Evolutionary conservation across 208 protist species (phyloP), one percentile per base, ranked within the genome.

Genomic region (Acanthamoeba culbertsoni): DNA sequence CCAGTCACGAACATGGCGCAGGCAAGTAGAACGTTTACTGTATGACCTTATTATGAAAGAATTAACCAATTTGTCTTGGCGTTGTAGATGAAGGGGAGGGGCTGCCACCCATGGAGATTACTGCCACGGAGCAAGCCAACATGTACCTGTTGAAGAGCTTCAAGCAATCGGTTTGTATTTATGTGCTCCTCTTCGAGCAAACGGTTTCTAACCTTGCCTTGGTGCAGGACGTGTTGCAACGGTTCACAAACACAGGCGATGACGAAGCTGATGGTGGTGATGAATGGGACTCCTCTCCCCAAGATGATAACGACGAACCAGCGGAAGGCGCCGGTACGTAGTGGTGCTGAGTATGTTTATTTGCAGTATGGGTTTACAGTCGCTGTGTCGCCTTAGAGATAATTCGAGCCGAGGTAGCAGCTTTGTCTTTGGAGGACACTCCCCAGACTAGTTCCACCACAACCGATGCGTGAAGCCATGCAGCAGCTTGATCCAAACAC

Each of bases 81-180:
- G 31, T 26, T 31, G 18, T 2, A 62, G 23, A 33, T 3, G 8
- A 8, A 35, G 59, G 16, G 26, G 26, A 16, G 37, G 68, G 68
- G 4, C 68, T 82, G 0, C 71, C 71, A 23, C 16, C 71, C 71
- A 82, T 53, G 71, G 71, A 82, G 45, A 82, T 82, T 26, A 82
- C 71, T 3, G 71, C 71, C 71, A 82, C 71, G 2, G 71, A 82
- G 43, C 71, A 82, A 43, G 71, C 71, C 71, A 82, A 82, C 71
- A 82, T 55, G 42, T 82, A 37, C 42, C 42, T 82, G 26, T 28
- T 82, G 26, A 12, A 82, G 0, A 82, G 71, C 45, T 82, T 82
- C 45, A 55, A 46, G n/a, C 16, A 82, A 40, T 82, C 71, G 71
- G 68, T 79, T 51, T 68, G 3, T 5, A 40, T 42, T 35, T 75